Evolutionary conservation across 2,329 filamentous ascomycete species (phyloP), one percentile per base, ranked within the genome.

Genomic region (Neopestalotiopsis sp.): DNA sequence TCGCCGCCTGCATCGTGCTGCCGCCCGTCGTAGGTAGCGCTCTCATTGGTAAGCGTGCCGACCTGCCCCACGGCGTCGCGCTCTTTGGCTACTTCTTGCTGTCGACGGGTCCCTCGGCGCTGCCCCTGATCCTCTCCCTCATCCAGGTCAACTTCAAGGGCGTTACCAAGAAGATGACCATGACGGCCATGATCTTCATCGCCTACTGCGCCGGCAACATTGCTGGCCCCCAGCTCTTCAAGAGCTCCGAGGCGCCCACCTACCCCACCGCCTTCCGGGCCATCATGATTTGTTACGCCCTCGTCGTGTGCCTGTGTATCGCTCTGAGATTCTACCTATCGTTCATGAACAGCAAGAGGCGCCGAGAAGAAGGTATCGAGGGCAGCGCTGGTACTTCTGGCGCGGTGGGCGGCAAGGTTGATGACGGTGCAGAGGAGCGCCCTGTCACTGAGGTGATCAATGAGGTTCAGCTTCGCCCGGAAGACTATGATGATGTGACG

Each of bases 111-210:
- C 84, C 88, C 0, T 81, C 85, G 0, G 84, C 84, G 1, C 82
- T 90, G 78, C 87, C 88, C 0, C 81, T 90, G 1, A 82, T 83
- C 12, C 82, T 89, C 77, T 84, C 87, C 0, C 82, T 89, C 0
- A 84, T 88, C 3, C 85, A 87, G 74, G 81, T 85, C 17, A 89
- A 89, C 74, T 87, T 84, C 71, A 82, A 84, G 13, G 87, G 87
- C 17, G 85, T 88, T 24, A 88, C 87, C 40, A 89, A 89, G 80
- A 89, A 89, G 76, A 87, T 88, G 82, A 88, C 87, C 6, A 84
- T 89, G 67, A 89, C 86, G 1, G 86, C 86, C 0, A 73, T 89
- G 72, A 76, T 89, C 4, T 88, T 89, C 71, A 74, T 88, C 10
- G 84, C 83, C 3, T 89, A 89, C 72, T 89, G 87, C 66, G 77